phyloP scores from a whole-genome alignment of 1,284 basidiomycete species.

The Cronartium quercuum region DNA sequence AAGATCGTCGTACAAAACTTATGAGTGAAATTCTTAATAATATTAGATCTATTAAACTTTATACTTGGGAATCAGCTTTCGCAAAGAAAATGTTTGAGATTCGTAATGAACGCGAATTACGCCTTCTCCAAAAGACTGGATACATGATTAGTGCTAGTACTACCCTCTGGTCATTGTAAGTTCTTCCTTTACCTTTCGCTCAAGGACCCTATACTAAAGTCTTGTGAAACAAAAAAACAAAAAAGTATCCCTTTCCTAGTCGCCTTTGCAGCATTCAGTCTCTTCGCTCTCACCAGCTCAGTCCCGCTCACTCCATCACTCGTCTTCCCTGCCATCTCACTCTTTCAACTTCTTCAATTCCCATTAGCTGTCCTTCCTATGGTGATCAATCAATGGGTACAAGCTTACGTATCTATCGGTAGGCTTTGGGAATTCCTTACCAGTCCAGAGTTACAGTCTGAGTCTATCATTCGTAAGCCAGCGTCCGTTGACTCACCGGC shows the following conservation, averaged over 20 bases:
- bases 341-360: slow-evolving; percentile 84
- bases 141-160: slow-evolving; percentile 55
- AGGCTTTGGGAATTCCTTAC: slow-evolving; percentile 72
- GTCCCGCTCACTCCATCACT: slow-evolving; percentile 77
- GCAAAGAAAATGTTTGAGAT: slow-evolving; percentile 65
- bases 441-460: slow-evolving; percentile 71
- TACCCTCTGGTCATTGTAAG: slow-evolving; percentile 41
- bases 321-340: slow-evolving; percentile 87
- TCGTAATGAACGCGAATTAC: slow-evolving; percentile 76
- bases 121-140: slow-evolving; percentile 73
- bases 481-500: slow-evolving; percentile 57
- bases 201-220: no score
- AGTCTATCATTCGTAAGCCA: slow-evolving; percentile 58
- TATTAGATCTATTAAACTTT: slow-evolving; percentile 59
- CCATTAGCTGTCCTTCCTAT: slow-evolving; percentile 65
- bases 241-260: slow-evolving; percentile 54
- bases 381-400: slow-evolving; percentile 55
- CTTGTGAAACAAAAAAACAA: no score
- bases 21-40: slow-evolving; percentile 47
- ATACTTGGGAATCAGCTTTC: slow-evolving; percentile 84
- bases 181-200: slow-evolving; percentile 27
- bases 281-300: slow-evolving; percentile 64
- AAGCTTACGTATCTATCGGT: slow-evolving; percentile 75
- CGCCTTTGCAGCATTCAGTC: slow-evolving; percentile 57
- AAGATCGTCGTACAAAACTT: slow-evolving; percentile 44